These are phyloP conservation scores for Gaeumannomyces tritici DNA, from an alignment of 2,329 filamentous ascomycete species.

Conservation along the genomic window DNA sequence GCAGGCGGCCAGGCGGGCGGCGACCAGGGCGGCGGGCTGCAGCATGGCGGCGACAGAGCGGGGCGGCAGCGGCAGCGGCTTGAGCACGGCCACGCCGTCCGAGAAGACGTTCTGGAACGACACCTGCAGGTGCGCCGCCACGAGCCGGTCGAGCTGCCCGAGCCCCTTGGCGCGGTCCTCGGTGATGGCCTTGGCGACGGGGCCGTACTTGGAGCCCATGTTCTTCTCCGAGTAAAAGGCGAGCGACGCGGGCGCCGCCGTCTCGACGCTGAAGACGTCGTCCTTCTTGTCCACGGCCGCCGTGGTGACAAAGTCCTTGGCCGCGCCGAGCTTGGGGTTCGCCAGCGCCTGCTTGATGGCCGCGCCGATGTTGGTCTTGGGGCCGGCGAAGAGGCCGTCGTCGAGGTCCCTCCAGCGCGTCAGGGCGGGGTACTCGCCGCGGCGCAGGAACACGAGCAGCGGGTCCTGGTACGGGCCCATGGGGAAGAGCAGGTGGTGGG, in stretches of 20 bases:
- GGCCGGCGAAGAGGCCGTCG: conserved; percentile 64
- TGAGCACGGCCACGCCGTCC: conserved; percentile 69
- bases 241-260: conserved; percentile 49
- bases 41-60: conserved; percentile 69
- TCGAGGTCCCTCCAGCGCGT: conserved; percentile 66
- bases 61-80: conserved; percentile 54
- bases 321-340: conserved; percentile 41
- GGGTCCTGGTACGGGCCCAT: conserved; percentile 70
- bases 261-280: conserved; percentile 52
- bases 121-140: conserved; percentile 76
- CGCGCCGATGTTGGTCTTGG: conserved; percentile 51
- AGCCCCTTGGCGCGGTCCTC: conserved; percentile 51
- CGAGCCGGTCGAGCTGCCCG: conserved; percentile 58
- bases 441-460: conserved; percentile 62
- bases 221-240: conserved; percentile 65
- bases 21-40: conserved; percentile 61
- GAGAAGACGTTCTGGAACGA: conserved; percentile 76
- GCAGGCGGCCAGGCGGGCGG: conserved; percentile 66
- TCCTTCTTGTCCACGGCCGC: conserved; percentile 35
- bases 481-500: conserved; percentile 71
- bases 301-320: conserved; percentile 54
- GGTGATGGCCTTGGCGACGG: conserved; percentile 53
- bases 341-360: conserved; percentile 52
- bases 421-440: conserved; percentile 63
- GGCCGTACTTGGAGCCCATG: conserved; percentile 56